Conservation (phyloP, 2,329 filamentous ascomycete genomes). For the Ophiosphaerella herpotricha region DNA sequence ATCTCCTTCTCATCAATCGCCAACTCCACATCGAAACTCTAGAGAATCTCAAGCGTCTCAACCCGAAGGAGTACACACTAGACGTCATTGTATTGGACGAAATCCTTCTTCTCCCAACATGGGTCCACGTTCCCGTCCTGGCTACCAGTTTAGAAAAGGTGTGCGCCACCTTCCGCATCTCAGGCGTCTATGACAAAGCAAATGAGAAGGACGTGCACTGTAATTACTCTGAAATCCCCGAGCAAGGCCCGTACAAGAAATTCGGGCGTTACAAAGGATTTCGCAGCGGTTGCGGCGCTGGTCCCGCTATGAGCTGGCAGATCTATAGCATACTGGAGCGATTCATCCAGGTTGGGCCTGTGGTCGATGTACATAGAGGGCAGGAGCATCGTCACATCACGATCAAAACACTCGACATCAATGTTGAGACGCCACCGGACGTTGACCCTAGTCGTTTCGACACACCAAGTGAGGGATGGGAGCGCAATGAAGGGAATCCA, state of each 20-base stretch:
- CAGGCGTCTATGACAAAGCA: constrained; percentile 4
- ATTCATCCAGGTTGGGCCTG: constrained; percentile 15
- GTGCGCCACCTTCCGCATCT: constrained; percentile 16
- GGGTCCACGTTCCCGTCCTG: constrained; percentile 13
- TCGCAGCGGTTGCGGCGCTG: not conserved
- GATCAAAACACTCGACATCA: constrained; percentile 15
- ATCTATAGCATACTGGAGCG: constrained; percentile 20
- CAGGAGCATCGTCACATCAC: constrained; percentile 5
- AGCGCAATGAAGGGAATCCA: no score
- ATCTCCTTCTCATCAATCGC: constrained; percentile 14
- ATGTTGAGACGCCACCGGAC: constrained; percentile 14
- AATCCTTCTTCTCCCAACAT: constrained; percentile 16
- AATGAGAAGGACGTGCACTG: no score
- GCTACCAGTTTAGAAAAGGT: constrained; percentile 10
- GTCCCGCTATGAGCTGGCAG: constrained; percentile 13
- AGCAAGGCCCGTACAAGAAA: not conserved
- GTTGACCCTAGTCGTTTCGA: not conserved
- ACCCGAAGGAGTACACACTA: constrained; percentile 7
- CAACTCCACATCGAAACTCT: constrained; percentile 16
- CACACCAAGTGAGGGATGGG: no score
- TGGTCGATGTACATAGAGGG: not conserved
- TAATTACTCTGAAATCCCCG: not conserved
- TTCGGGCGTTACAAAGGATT: constrained; percentile 8
- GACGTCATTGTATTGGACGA: constrained; percentile 20
- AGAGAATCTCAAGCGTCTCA: constrained; percentile 2